A percentile compares a stretch with the other conserved stretches of the same genome.
These are phyloP conservation scores for Lichenothelia convexa DNA, from an alignment of 495 filamentous ascomycete genomes.

Conservation along the genomic window DNA sequence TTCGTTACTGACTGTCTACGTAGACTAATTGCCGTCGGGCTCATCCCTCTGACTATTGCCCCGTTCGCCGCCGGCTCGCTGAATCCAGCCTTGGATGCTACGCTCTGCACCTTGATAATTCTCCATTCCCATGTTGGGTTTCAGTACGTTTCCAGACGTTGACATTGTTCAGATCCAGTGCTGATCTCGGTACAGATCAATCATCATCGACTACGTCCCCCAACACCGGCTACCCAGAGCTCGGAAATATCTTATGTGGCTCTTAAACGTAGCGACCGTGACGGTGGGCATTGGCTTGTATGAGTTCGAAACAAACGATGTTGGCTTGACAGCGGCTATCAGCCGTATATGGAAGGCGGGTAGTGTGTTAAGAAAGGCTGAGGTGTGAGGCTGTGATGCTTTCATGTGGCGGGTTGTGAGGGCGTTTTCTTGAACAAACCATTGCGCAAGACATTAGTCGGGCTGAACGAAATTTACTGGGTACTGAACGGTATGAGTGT, in stretches of 20 bases:
- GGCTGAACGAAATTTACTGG: too few relatives aligned
- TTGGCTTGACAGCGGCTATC: constrained; percentile 76
- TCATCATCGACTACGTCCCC: constrained; percentile 86
- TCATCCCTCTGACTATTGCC: constrained; percentile 72
- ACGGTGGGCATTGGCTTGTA: constrained; percentile 78
- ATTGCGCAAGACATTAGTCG: too few relatives aligned
- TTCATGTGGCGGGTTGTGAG: too few relatives aligned
- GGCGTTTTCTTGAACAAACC: too few relatives aligned
- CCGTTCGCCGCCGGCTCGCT: constrained; percentile 84
- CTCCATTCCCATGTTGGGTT: constrained; percentile 93
- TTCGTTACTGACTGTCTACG: neutral
- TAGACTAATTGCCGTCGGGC: constrained; percentile 51
- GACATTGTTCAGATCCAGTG: constrained; percentile 4
- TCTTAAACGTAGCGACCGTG: constrained; percentile 57
- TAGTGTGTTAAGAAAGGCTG: too few relatives aligned
- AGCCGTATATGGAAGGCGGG: constrained; percentile 79
- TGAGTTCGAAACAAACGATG: constrained; percentile 99
- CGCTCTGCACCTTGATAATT: constrained; percentile 65
- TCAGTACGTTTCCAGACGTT: constrained; percentile 32
- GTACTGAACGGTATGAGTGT: too few relatives aligned
- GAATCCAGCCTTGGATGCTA: constrained; percentile 72
- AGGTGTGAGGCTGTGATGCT: too few relatives aligned
- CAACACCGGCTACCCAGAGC: constrained; percentile 45
- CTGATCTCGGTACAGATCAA: constrained; percentile 27
- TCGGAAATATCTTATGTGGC: constrained; percentile 48